These are phyloP conservation scores for Eucalyptus lansdowneana DNA, from an alignment of 345 rosid species.

Conservation along the genomic window DNA sequence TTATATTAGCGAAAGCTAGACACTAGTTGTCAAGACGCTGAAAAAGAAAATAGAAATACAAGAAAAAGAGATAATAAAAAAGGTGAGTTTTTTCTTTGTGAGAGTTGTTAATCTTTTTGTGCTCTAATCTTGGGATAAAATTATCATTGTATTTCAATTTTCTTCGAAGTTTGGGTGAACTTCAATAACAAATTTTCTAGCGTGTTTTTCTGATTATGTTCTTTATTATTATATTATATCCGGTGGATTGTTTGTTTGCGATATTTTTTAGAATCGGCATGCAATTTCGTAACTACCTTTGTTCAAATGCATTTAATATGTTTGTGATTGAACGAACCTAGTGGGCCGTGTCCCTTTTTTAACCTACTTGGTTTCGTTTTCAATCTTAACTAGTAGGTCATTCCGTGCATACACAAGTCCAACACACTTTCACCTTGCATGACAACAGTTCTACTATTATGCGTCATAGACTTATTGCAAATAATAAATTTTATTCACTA, in stretches of 20 bases:
- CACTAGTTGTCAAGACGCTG: accelerated
- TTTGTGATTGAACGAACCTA: not conserved
- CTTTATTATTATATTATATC: no score
- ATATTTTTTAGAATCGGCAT: accelerated
- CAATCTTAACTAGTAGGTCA: not conserved
- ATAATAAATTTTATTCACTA: not conserved
- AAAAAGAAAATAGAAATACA: no score
- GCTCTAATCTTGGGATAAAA: no score
- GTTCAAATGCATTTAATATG: not conserved
- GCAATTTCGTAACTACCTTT: not conserved
- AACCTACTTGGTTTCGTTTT: not conserved
- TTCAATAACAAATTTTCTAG: no score
- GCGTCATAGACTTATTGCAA: not conserved
- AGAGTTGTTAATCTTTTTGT: no score
- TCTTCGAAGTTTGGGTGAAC: no score
- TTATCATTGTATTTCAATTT: no score
- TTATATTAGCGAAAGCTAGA: no score
- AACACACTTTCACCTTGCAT: not conserved
- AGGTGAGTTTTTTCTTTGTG: no score
- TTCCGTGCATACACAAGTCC: not conserved
- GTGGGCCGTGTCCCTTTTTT: not conserved
- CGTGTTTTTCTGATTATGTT: accelerated
- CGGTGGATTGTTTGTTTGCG: accelerated
- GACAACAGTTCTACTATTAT: not conserved
- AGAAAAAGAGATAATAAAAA: no score